Evolutionary conservation across 345 rosid genomes (phyloP).

Genomic region (Capsella bursapastoris): DNA sequence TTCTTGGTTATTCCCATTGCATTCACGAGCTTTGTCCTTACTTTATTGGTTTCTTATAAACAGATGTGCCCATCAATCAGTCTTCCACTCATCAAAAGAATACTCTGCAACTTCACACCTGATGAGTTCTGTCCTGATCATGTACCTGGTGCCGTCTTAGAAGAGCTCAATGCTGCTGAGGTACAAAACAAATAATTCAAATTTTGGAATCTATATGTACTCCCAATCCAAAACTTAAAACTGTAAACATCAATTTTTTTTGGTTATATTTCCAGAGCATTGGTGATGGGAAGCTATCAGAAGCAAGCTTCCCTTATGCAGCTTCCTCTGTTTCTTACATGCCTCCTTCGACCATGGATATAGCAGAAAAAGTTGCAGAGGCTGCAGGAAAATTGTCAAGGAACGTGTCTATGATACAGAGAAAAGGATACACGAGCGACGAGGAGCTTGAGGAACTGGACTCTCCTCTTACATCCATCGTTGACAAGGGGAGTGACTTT

Average conservation of each 20-base stretch:
- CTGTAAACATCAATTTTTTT: not conserved
- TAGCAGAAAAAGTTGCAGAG: conserved; percentile 73
- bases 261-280: conserved; percentile 49
- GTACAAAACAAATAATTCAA: conserved; percentile 49
- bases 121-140: conserved; percentile 97
- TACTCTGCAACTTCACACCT: conserved; percentile 94
- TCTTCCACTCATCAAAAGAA: conserved; percentile 74
- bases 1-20: not conserved
- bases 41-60: conserved; percentile 42
- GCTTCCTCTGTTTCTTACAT: conserved; percentile 68
- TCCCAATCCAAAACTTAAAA: not conserved
- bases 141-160: conserved; percentile 89
- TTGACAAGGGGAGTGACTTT: conserved; percentile 52
- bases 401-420: conserved; percentile 64
- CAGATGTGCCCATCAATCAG: conserved; percentile 86
- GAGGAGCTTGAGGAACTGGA: conserved; percentile 89
- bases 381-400: conserved; percentile 57
- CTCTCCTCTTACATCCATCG: conserved; percentile 68
- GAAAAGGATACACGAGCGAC: conserved; percentile 93
- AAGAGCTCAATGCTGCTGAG: conserved; percentile 90
- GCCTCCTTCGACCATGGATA: conserved; percentile 62
- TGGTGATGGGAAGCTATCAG: conserved; percentile 62
- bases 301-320: conserved; percentile 73
- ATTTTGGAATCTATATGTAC: not conserved
- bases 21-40: conserved; percentile 2